phyloP scores from a whole-genome alignment of 306 rosid species.

The Vigna trinervia region DNA sequence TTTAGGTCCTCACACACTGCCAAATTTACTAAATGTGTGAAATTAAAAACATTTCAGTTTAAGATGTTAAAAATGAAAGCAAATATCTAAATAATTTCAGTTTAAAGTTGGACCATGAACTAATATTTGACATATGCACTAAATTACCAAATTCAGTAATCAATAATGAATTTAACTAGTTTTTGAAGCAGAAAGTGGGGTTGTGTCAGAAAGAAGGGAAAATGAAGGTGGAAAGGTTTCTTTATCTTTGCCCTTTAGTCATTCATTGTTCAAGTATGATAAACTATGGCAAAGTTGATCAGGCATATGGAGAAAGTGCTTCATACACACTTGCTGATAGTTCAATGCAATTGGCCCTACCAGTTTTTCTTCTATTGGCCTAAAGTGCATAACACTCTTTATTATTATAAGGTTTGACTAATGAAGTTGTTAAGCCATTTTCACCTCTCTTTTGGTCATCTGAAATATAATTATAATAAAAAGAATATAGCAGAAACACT shows the following conservation, averaged over 20 bases:
- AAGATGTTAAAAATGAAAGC: too few species aligned
- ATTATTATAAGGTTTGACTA: constrained; percentile 26
- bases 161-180: constrained; percentile 12
- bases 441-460: constrained; percentile 39
- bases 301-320: constrained; percentile 32
- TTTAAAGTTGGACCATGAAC: too few species aligned
- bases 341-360: constrained; percentile 35
- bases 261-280: constrained; percentile 23
- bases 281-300: constrained; percentile 27
- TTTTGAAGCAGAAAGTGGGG: constrained; percentile 18
- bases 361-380: constrained; percentile 27
- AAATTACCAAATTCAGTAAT: background rate
- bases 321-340: constrained; percentile 35
- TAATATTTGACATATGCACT: too few species aligned
- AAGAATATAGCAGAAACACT: constrained; percentile 23
- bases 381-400: constrained; percentile 15
- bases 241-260: constrained; percentile 18
- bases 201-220: background rate
- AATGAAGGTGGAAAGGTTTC: background rate
- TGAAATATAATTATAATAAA: constrained; percentile 24
- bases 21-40: too few species aligned
- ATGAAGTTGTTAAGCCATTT: constrained; percentile 39
- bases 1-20: too few species aligned
- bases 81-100: too few species aligned
- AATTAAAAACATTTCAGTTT: too few species aligned